Conservation (phyloP, 805 yeast genomes). For the Ogataea paradorogensis region DNA sequence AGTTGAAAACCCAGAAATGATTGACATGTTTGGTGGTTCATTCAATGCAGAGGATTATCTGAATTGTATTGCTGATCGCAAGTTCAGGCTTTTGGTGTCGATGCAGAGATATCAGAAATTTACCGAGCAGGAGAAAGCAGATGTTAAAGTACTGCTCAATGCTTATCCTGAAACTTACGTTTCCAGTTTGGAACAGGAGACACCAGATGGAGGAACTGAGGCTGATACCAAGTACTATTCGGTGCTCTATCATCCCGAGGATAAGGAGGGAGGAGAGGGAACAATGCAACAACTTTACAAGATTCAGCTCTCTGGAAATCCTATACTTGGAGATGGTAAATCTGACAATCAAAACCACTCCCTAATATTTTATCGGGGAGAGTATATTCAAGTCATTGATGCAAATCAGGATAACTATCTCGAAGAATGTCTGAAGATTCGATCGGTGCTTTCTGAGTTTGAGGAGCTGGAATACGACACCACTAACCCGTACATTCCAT, state of each 20-base stretch:
- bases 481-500: constrained; percentile 54
- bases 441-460: constrained; percentile 85
- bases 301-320: constrained; percentile 85
- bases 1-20: constrained; percentile 59
- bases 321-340: constrained; percentile 94
- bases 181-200: constrained; percentile 52
- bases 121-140: constrained; percentile 59
- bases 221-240: constrained; percentile 48
- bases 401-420: constrained; percentile 95
- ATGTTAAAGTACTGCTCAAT: constrained; percentile 62
- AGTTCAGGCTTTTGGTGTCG: constrained; percentile 76
- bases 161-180: constrained; percentile 68
- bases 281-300: constrained; percentile 51
- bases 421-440: constrained; percentile 89
- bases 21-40: constrained; percentile 40
- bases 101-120: constrained; percentile 83
- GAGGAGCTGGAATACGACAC: constrained; percentile 64
- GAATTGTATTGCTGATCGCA: constrained; percentile 71
- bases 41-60: constrained; percentile 57
- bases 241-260: constrained; percentile 65
- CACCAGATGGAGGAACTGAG: constrained; percentile 38
- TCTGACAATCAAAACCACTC: constrained; percentile 94
- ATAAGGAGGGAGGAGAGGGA: constrained; percentile 42
- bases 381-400: constrained; percentile 90
- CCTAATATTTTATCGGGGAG: constrained; percentile 85